Evolutionary conservation across 176 grass and related monocot genomes (phyloP), one percentile per base, ranked within the genome.

Genomic region (Lolium perenne): DNA sequence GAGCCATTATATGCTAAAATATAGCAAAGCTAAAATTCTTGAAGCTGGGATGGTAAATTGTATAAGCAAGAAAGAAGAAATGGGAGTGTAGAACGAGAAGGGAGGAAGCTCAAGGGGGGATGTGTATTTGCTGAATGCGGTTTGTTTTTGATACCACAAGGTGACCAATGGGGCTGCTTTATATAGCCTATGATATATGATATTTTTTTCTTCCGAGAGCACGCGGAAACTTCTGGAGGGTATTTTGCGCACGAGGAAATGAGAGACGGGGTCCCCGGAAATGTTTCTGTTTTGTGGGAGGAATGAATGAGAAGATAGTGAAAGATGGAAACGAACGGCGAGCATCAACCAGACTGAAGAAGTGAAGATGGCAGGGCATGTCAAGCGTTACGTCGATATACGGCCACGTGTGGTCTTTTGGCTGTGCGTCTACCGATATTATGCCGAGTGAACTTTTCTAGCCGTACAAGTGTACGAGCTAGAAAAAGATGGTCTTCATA

Each of bases 251-350:
- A 47, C 38, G 71, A 45, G 20, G 22, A 17, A 47, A 65, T 55
- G 0, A 56, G 20, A 40, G 29, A 9, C 43, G 60, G n/a, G 48
- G 41, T n/a, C 61, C 22, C 11, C 17, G 63, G 40, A 67, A 77
- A 76, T 17, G 21, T 1, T 63, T 63, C 1, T 56, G 21, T 46
- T 21, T 72, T 63, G 56, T 58, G 48, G 0, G 9, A 16, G 48
- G 23, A 85, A 85, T 85, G 77, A 81, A 75, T 80, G 77, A 67
- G 23, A 38, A 69, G 38, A 87, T 7, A 87, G 38, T 56, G 60
- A 87, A 75, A 15, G 78, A 17, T 74, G 45, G 20, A 49, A 74
- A 53, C 20, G 50, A 20, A 79, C 43, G 50, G 29, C 43, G 35
- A 53, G 41, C 61, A 58, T 60, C 4, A 59, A 21, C 67, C 51